These are phyloP conservation scores for Salix koriyanagi DNA, from an alignment of 345 rosid species.

Conservation along the genomic window DNA sequence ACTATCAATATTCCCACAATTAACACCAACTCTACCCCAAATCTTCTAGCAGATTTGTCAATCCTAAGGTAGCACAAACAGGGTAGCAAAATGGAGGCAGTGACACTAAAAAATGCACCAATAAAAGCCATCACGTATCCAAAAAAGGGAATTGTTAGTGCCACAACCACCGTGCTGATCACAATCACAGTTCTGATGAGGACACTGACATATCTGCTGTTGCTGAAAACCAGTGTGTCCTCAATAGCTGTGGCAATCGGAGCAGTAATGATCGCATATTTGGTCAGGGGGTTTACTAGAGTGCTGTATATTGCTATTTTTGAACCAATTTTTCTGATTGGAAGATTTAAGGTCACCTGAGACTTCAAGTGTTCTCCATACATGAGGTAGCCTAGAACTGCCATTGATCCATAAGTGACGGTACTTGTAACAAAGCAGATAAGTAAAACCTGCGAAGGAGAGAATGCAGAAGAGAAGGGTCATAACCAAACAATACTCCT, in stretches of 20 bases:
- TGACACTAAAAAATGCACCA: constrained; percentile 54
- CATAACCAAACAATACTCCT: neutral
- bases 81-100: constrained; percentile 47
- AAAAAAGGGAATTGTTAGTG: constrained; percentile 55
- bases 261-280: constrained; percentile 46
- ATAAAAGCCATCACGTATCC: constrained; percentile 62
- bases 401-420: constrained; percentile 51
- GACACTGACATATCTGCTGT: constrained; percentile 35
- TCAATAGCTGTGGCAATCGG: constrained; percentile 56
- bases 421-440: constrained; percentile 51
- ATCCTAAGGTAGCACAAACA: constrained; percentile 63
- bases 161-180: constrained; percentile 53
- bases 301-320: constrained; percentile 56
- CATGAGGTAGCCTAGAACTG: constrained; percentile 59
- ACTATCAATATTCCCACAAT: constrained; percentile 35
- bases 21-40: constrained; percentile 34
- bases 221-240: constrained; percentile 25
- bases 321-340: constrained; percentile 37
- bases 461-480: neutral
- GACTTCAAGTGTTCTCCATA: constrained; percentile 52
- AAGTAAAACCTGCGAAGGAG: constrained; percentile 42
- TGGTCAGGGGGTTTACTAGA: constrained; percentile 56
- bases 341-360: constrained; percentile 68
- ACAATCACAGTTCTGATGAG: constrained; percentile 41
- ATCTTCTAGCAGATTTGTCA: constrained; percentile 21